Evolutionary conservation across 768 basidiomycete genomes (phyloP).

Genomic region (Mycena maculata): DNA sequence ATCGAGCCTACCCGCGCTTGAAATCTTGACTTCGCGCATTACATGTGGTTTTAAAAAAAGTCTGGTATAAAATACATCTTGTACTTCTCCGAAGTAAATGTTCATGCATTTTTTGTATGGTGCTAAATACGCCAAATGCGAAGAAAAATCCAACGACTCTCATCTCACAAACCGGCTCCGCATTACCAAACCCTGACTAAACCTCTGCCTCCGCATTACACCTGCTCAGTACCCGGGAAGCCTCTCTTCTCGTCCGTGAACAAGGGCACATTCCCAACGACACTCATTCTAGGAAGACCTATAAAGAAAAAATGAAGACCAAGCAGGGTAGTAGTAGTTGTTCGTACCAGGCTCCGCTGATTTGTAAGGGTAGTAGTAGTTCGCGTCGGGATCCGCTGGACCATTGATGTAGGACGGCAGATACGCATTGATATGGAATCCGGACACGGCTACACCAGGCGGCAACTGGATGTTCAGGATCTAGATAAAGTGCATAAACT

Average conservation of each 20-base stretch:
- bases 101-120: no score
- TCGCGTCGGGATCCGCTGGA: slow-evolving; percentile 46
- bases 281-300: slow-evolving; percentile 45
- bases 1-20: no score
- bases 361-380: slow-evolving; percentile 46
- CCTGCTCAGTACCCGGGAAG: slow-evolving; percentile 42
- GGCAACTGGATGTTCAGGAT: slow-evolving; percentile 55
- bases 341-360: slow-evolving; percentile 27
- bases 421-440: slow-evolving; percentile 55
- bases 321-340: neutral
- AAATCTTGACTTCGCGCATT: no score
- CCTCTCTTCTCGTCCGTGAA: slow-evolving; percentile 54
- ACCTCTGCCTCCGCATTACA: slow-evolving; percentile 37
- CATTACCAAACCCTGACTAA: no score
- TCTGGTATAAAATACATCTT: no score
- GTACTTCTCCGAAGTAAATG: no score
- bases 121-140: neutral
- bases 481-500: slow-evolving; percentile 39
- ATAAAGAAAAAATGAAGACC: slow-evolving; percentile 5
- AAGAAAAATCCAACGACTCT: neutral
- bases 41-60: no score
- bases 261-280: slow-evolving; percentile 54
- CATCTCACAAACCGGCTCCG: neutral
- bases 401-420: slow-evolving; percentile 59
- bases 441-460: slow-evolving; percentile 40